Evolutionary conservation across 2,329 filamentous ascomycete genomes (phyloP), one percentile per base, ranked within the genome.

Genomic region (Fusarium coffeatum): DNA sequence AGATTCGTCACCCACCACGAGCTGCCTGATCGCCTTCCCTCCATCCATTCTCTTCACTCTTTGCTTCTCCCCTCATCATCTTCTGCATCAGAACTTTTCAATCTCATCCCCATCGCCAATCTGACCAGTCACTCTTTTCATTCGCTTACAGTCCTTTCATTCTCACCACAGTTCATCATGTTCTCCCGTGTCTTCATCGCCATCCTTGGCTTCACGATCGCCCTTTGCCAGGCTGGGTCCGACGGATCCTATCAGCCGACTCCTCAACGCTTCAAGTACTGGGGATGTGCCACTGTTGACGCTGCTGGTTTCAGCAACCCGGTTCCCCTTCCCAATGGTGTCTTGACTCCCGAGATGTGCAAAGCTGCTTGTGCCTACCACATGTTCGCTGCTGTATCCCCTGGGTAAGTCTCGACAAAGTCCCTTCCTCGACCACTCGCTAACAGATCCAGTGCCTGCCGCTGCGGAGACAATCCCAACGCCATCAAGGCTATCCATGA

Each of bases 401-500:
- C 78, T 13, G 72, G 76, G 79, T 81, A 51, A 41, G 78, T 64
- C 4, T 3, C 68, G 10, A 8, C 27, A 15, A 4, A 25, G 2
- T 6, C 2, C 25, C 6, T 11, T 6, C 5, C 5, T 6, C 16
- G 8, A 6, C 4, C 1, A 28, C 5, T n/a, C 8, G 7, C 55
- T 74, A 66, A 74, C 64, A 45, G 12, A 9, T 12, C 4, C 37
- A 81, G 79, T 63, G 75, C 74, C 16, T 81, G 79, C 22, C 79
- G 75, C 49, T 81, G 79, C 51, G 79, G 79, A 53, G 74, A 81
- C 51, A 73, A 81, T 61, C 40, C 61, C 23, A 69, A 71, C 3
- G 77, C 73, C 3, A 69, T 80, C 55, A 73, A 66, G 13, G 42
- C 71, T 10, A 54, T 76, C 37, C 72, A 78, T 22, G 77, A 80